Percentiles rank a stretch among this genome's conserved stretches.
These are phyloP conservation scores for Sugiyamaella pinicola DNA, from an alignment of 1,139 yeast species.

Conservation along the genomic window DNA sequence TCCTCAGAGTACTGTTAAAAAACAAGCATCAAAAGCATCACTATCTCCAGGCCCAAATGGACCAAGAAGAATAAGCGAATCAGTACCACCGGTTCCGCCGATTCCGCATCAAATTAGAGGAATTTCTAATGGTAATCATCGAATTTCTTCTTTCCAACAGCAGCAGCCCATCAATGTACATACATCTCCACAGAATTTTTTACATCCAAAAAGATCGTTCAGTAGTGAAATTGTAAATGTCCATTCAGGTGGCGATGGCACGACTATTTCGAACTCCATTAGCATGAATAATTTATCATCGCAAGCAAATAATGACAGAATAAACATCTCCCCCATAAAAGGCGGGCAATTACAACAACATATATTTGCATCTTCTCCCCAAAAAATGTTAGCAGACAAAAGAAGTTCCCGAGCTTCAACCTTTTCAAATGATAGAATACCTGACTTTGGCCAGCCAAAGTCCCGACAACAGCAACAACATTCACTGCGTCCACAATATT, in stretches of 20 bases:
- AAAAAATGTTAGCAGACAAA: not conserved
- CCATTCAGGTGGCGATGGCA: not conserved
- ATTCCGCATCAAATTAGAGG: slow-evolving; percentile 31
- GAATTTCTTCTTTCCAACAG: not conserved
- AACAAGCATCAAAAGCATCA: slow-evolving; percentile 6
- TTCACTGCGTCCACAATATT: not conserved
- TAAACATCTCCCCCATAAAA: not conserved
- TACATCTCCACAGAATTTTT: not conserved
- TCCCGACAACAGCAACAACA: not conserved
- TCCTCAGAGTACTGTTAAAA: slow-evolving; percentile 2
- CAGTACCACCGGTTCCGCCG: slow-evolving; percentile 34
- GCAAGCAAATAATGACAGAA: not conserved
- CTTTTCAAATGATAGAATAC: not conserved
- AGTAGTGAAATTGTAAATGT: slow-evolving; percentile 3
- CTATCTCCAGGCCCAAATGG: slow-evolving; percentile 12
- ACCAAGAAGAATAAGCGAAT: slow-evolving; percentile 6
- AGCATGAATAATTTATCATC: slow-evolving; percentile 10
- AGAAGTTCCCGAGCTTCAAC: slow-evolving; percentile 2
- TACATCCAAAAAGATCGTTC: slow-evolving; percentile 11
- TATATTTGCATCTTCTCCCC: slow-evolving; percentile 3
- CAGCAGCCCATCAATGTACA: not conserved
- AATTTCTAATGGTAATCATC: not conserved
- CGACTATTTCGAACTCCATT: slow-evolving; percentile 2
- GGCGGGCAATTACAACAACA: not conserved
- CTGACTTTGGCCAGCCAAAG: not conserved